phyloP scores from a whole-genome alignment of 2,329 filamentous ascomycete species.

The Botrytis tulipae region DNA sequence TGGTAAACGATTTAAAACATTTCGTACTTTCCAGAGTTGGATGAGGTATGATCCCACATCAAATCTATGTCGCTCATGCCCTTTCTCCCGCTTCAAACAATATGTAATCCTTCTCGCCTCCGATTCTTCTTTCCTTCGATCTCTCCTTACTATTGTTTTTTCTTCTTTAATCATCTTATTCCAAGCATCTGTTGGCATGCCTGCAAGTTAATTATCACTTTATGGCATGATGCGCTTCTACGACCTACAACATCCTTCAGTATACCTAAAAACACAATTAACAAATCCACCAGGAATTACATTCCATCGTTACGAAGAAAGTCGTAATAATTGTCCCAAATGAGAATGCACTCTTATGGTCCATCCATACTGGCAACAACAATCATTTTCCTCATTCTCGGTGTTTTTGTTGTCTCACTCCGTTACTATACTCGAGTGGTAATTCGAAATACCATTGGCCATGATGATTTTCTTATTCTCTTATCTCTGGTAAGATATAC shows the following conservation, averaged over 20 bases:
- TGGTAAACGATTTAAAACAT: neutral
- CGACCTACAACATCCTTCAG: slow-evolving; percentile 7
- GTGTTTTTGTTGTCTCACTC: slow-evolving; percentile 10
- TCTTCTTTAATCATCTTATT: neutral
- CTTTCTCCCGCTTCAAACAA: neutral
- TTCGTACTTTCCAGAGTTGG: neutral
- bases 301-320: neutral
- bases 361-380: slow-evolving; percentile 12
- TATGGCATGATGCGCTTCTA: slow-evolving; percentile 4
- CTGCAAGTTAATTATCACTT: neutral
- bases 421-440: slow-evolving; percentile 19
- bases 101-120: neutral
- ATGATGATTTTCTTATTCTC: slow-evolving; percentile 20
- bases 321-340: neutral
- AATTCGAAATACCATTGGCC: slow-evolving; percentile 11
- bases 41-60: neutral
- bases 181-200: neutral
- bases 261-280: slow-evolving; percentile 16
- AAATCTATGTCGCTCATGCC: neutral
- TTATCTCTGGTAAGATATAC: neutral
- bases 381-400: slow-evolving; percentile 16
- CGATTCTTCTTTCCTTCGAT: neutral
- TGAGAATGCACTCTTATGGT: slow-evolving; percentile 19
- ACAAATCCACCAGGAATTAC: neutral
- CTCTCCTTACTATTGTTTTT: neutral